A percentile compares a stretch with the other conserved stretches of the same genome.
Conservation (phyloP, 768 basidiomycete species). For the Rhizopogon salebrosus region DNA sequence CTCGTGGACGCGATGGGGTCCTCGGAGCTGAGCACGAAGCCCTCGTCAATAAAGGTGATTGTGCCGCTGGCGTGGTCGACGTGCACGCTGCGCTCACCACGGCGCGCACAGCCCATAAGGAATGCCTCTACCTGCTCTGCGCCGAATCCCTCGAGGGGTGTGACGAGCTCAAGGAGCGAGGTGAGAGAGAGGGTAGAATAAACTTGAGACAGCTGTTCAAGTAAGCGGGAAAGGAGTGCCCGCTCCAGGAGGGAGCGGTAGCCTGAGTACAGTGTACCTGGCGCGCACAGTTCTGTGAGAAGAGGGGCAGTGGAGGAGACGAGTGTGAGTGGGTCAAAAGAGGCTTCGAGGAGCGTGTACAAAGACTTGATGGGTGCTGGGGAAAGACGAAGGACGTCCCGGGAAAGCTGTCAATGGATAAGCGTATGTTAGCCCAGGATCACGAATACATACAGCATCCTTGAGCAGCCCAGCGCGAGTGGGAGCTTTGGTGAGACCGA, state of each 20-base stretch:
- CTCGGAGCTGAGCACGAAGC: constrained; percentile 46
- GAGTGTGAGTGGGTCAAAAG: constrained; percentile 88
- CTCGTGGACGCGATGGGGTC: constrained; percentile 16
- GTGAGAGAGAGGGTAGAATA: constrained; percentile 83
- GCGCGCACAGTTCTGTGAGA: constrained; percentile 50
- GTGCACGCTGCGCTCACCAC: constrained; percentile 79
- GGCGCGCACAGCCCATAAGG: constrained; percentile 85
- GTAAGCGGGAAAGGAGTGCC: constrained; percentile 85
- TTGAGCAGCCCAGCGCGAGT: constrained; percentile 81
- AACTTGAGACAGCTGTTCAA: constrained; percentile 88
- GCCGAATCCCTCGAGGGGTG: constrained; percentile 58
- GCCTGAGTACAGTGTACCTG: constrained; percentile 51
- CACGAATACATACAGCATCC: constrained; percentile 56
- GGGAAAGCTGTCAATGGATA: constrained; percentile 52
- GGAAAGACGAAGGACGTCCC: constrained; percentile 77
- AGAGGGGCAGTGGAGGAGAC: constrained; percentile 76
- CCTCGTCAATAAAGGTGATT: constrained; percentile 80
- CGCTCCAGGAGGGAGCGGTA: constrained; percentile 89
- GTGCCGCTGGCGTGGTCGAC: constrained; percentile 86
- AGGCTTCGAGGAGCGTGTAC: constrained; percentile 86
- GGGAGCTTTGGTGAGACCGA: constrained; percentile 80
- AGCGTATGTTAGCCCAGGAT: constrained; percentile 9
- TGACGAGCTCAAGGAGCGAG: constrained; percentile 72
- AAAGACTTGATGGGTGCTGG: constrained; percentile 69
- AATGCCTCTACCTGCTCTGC: constrained; percentile 85